Base-by-base conservation (phyloP, 805 yeast species). In the Candida endomychidarum region DNA sequence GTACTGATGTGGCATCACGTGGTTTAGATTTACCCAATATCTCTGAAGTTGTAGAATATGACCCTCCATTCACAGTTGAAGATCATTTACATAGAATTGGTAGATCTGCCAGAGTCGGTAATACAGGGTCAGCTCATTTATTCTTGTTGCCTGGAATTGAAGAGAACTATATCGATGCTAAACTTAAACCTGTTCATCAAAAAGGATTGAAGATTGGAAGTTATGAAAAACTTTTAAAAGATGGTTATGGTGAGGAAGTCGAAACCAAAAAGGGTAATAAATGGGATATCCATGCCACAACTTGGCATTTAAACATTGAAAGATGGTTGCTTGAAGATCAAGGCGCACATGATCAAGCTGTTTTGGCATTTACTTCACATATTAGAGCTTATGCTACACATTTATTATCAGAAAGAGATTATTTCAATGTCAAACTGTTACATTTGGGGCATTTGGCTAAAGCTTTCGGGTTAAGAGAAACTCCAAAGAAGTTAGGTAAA, bases 1-100 rank as follows among this genome's bases (percentile, higher is more conserved):
- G 98, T 71, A 93, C 99, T 0, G 99, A 93, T 73, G 98, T 93
- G 46, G 99, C 97, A 0, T 82, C 98, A 23, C 80, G 99, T 66
- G 99, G 99, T 47, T 72, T 93, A 47, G 99, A 93, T 70, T 67
- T 93, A 41, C 96, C 96, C 2, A 75, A 79, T 37, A 87, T 93
- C 43, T 78, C 93, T 32, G 78, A 83, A 34, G 96, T 93, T 22
- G 72, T 93, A 14, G 99, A 93, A 60, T 83, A 81, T 52, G 99
- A 93, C 58, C 96, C 99, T 2, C 96, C 99, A 4, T 90, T 91
- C 56, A 77, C 93, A 1, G 72, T 88, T 4, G 97, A 89, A 47
- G 99, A 93, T 58, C 99, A 93, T 72, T 69, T 93, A 43, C 99
- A 93, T 62, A 77, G 99, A 62, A 86, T 90, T 41, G 99, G 99